Percentiles rank a stretch among this genome's conserved stretches.
phyloP scores from a whole-genome alignment of 805 yeast genomes.

The Starmerella etchellsii region DNA sequence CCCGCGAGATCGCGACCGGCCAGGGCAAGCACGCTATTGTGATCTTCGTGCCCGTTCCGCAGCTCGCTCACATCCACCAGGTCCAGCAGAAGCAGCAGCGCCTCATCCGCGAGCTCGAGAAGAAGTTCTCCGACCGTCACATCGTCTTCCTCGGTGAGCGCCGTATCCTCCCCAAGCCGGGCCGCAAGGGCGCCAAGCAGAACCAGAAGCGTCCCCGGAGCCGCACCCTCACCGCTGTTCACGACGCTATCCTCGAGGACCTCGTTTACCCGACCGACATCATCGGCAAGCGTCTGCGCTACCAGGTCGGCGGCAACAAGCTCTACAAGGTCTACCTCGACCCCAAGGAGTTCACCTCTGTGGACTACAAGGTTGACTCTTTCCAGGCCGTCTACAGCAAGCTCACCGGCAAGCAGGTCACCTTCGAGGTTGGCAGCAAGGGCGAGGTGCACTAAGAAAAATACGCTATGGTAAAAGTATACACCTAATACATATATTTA shows the following conservation, averaged over 20 bases:
- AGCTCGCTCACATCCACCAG: conserved; percentile 82
- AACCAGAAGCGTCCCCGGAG: conserved; percentile 99
- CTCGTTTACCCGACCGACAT: conserved; percentile 99
- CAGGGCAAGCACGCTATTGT: conserved; percentile 99
- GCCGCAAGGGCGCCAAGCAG: conserved; percentile 75
- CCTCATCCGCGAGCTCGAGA: conserved; percentile 98
- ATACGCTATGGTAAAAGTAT: background rate
- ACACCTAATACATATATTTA: conserved; percentile 9
- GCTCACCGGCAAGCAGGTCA: conserved; percentile 99
- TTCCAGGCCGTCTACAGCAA: conserved; percentile 97
- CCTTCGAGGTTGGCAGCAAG: conserved; percentile 59
- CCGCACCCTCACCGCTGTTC: conserved; percentile 97
- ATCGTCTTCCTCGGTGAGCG: conserved; percentile 99
- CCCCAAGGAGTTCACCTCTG: conserved; percentile 92
- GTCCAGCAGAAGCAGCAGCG: conserved; percentile 87
- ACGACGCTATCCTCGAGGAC: conserved; percentile 97
- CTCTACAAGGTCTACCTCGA: conserved; percentile 94
- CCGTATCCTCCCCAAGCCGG: conserved; percentile 98
- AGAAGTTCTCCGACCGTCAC: conserved; percentile 99
- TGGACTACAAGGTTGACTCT: conserved; percentile 97
- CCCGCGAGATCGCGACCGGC: conserved; percentile 93
- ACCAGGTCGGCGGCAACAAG: conserved; percentile 97
- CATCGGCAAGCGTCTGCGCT: conserved; percentile 97
- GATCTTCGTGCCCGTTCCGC: conserved; percentile 95
- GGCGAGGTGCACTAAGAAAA: conserved; percentile 19